A percentile compares a stretch with the other conserved stretches of the same genome.
phyloP scores from a whole-genome alignment of 2,329 filamentous ascomycete genomes.

The Aureobasidium sp. region DNA sequence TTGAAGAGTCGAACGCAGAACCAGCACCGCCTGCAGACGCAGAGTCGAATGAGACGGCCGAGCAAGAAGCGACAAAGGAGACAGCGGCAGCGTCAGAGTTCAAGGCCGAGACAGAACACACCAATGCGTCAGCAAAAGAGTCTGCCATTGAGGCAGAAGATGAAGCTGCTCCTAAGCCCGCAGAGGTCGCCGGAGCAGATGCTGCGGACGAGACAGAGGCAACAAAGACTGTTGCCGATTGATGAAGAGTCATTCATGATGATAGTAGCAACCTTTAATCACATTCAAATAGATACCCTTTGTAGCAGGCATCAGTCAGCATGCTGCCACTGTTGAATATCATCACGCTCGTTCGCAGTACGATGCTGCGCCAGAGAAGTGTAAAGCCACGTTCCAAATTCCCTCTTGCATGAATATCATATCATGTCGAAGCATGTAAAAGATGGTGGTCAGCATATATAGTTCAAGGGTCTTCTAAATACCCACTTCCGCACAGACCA shows the following conservation, averaged over 20 bases:
- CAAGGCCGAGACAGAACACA: background rate
- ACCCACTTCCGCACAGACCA: background rate
- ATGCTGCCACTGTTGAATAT: background rate
- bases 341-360: no score
- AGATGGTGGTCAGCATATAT: background rate
- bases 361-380: no score
- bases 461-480: background rate
- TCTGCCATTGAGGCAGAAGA: constrained; percentile 4
- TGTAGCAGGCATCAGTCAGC: background rate
- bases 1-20: background rate
- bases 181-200: constrained; percentile 17
- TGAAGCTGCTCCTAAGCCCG: constrained; percentile 17
- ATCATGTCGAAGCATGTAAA: background rate
- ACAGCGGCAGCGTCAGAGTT: background rate
- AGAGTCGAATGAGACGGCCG: background rate
- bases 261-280: background rate
- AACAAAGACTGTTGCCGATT: constrained; percentile 17
- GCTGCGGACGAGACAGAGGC: constrained; percentile 16
- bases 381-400: background rate
- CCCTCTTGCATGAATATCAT: no score
- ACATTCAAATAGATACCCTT: constrained; percentile 8
- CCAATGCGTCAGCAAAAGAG: background rate
- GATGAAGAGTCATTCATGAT: background rate
- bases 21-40: background rate
- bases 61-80: background rate